Evolutionary conservation across 2,329 filamentous ascomycete genomes (phyloP).

Genomic region (Cordyceps tenuipes): DNA sequence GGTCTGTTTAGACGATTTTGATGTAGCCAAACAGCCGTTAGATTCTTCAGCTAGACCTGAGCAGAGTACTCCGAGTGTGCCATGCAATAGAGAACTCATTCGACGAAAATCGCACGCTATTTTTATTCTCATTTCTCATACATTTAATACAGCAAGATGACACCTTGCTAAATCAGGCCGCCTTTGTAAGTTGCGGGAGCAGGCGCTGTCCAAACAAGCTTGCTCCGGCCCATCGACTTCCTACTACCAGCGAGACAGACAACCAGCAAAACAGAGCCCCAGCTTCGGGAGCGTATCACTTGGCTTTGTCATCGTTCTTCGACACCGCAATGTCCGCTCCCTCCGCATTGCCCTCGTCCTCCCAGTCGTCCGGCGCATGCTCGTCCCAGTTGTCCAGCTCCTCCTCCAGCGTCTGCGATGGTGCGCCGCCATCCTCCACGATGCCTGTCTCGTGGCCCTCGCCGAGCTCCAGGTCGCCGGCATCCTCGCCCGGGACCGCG

Average conservation of each 20-base stretch:
- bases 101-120: not conserved
- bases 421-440: conserved; percentile 22
- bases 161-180: not conserved
- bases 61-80: not conserved
- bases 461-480: conserved; percentile 69
- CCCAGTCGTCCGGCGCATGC: conserved; percentile 56
- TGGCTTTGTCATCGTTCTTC: not conserved
- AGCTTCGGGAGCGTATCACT: not conserved
- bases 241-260: not conserved
- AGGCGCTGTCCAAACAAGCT: too few relatives aligned
- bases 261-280: not conserved
- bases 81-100: not conserved
- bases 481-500: conserved; percentile 55
- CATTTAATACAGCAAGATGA: not conserved
- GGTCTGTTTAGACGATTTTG: too few relatives aligned
- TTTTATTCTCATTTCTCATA: conserved; percentile 5
- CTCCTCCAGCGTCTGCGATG: conserved; percentile 51
- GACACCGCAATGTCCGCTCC: conserved; percentile 18
- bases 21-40: not conserved
- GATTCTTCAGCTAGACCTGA: not conserved
- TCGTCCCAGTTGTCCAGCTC: conserved; percentile 94
- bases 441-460: conserved; percentile 61
- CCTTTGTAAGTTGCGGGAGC: not conserved
- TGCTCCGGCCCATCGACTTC: too few relatives aligned
- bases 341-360: conserved; percentile 38